A percentile compares a stretch with the other conserved stretches of the same genome.
Conservation (phyloP, 164 flowering plant genomes). For the Pachysandra terminalis region DNA sequence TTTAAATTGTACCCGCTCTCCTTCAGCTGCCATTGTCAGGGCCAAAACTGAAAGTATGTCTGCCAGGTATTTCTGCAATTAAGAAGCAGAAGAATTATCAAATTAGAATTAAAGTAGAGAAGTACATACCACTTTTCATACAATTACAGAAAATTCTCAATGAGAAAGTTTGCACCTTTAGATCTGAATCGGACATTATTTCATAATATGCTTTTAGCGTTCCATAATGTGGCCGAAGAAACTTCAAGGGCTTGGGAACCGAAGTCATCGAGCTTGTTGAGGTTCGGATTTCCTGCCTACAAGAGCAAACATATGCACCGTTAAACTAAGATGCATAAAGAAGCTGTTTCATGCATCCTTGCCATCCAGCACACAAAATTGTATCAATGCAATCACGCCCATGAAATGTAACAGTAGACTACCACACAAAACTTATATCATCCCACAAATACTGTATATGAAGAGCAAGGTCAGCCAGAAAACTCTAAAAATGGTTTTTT, state of each 20-base stretch:
- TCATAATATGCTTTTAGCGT: constrained; percentile 74
- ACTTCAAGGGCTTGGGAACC: constrained; percentile 97
- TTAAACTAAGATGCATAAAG: background rate
- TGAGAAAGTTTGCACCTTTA: constrained; percentile 46
- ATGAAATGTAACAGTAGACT: background rate
- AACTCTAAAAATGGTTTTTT: background rate
- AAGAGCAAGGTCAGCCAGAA: background rate
- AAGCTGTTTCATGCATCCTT: background rate
- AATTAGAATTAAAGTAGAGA: background rate
- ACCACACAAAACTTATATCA: no score
- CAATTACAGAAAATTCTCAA: background rate
- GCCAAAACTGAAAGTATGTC: constrained; percentile 97
- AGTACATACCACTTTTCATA: background rate
- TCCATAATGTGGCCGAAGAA: constrained; percentile 94
- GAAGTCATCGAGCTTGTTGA: constrained; percentile 99
- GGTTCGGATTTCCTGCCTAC: constrained; percentile 90
- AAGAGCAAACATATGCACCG: constrained; percentile 5
- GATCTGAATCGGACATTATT: constrained; percentile 67
- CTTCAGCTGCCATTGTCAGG: constrained; percentile 96
- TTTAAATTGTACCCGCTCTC: constrained; percentile 69
- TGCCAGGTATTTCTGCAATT: constrained; percentile 77
- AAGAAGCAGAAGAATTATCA: background rate
- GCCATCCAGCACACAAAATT: background rate
- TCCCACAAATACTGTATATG: background rate
- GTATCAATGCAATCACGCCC: background rate